Conservation (phyloP, 176 grass and related monocot genomes). For the Carex parvula region DNA sequence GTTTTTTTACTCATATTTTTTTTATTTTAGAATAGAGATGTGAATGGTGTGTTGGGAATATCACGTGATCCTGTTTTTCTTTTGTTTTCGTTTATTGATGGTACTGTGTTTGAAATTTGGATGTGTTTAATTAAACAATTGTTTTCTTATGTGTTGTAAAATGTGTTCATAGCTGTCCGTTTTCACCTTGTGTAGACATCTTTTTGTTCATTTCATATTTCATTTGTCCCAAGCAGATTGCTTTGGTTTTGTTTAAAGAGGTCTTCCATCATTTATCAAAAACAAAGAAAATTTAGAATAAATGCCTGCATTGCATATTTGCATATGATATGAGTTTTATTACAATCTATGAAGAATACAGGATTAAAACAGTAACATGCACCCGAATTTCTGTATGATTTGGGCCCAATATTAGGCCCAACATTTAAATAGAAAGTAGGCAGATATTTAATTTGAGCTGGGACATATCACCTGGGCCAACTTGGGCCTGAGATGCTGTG, state of each 20-base stretch:
- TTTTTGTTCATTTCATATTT: not conserved
- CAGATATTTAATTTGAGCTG: not conserved
- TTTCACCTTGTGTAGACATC: not conserved
- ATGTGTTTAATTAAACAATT: not conserved
- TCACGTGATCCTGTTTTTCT: not conserved
- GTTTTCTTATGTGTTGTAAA: not conserved
- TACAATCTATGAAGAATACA: not conserved
- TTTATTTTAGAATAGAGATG: not conserved
- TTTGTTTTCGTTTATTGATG: not conserved
- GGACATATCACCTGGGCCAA: not conserved
- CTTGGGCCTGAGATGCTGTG: not conserved
- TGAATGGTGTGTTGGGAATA: not conserved
- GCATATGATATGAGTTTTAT: not conserved
- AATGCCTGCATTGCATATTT: not conserved
- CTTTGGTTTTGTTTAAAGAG: not conserved
- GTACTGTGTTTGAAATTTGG: constrained; percentile 4
- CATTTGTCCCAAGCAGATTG: not conserved
- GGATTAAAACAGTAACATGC: not conserved
- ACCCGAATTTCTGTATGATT: not conserved
- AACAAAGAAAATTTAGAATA: not conserved
- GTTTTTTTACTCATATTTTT: not conserved
- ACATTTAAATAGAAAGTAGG: too few species aligned
- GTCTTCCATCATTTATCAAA: not conserved
- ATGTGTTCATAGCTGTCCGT: not conserved
- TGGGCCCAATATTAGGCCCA: not conserved